A percentile compares a stretch with the other conserved stretches of the same genome.
Evolutionary conservation across 306 rosid species (phyloP).

Genomic region (Oxytropis ochrocephala): DNA sequence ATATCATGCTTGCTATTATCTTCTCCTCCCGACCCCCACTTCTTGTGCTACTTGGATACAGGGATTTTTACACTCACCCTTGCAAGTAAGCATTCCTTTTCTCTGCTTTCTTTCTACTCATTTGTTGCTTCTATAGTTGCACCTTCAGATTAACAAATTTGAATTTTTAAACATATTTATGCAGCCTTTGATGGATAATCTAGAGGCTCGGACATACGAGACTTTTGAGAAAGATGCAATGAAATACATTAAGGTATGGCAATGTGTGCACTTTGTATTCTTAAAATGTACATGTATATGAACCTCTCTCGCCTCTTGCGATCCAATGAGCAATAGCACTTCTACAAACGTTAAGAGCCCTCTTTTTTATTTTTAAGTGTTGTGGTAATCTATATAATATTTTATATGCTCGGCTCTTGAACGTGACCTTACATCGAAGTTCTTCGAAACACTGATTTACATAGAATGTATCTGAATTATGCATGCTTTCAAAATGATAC

Average conservation of each 20-base stretch:
- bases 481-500: too few relatives aligned
- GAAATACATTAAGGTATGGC: slow-evolving; percentile 80
- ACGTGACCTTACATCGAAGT: too few relatives aligned
- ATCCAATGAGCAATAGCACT: not conserved
- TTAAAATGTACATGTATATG: not conserved
- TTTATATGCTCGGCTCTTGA: too few relatives aligned
- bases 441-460: too few relatives aligned
- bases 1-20: not conserved
- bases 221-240: slow-evolving; percentile 88
- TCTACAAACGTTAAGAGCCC: not conserved
- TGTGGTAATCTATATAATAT: too few relatives aligned
- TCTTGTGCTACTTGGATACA: slow-evolving; percentile 71
- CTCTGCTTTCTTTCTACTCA: not conserved
- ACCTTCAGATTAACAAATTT: not conserved
- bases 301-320: not conserved
- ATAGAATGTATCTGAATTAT: too few relatives aligned
- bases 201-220: slow-evolving; percentile 95
- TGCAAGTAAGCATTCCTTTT: slow-evolving; percentile 63
- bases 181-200: slow-evolving; percentile 99
- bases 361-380: not conserved
- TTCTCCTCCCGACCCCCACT: slow-evolving; percentile 33
- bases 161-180: too few relatives aligned
- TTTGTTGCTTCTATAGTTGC: not conserved
- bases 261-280: not conserved
- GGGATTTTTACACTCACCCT: slow-evolving; percentile 95